These are phyloP conservation scores for Chamaecyparis obtusa DNA, from an alignment of 75 land plant species.

Conservation along the genomic window DNA sequence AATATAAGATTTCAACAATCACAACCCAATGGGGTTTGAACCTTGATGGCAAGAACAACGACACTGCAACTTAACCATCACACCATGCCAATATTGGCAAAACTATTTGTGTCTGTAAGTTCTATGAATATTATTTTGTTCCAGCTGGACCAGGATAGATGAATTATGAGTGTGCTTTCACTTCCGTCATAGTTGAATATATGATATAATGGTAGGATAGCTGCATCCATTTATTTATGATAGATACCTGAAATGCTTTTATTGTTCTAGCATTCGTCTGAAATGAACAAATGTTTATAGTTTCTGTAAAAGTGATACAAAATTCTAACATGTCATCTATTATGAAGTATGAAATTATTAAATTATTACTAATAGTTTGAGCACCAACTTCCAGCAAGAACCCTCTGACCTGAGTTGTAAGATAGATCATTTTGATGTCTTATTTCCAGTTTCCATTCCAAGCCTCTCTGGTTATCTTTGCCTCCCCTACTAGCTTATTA, in stretches of 20 bases:
- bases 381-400: not conserved
- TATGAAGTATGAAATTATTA: not conserved
- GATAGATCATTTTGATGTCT: conserved; percentile 1
- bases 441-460: not conserved
- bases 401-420: not conserved
- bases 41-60: no score
- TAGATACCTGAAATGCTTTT: not conserved
- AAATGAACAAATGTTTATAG: not conserved
- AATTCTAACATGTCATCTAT: not conserved
- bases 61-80: no score
- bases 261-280: not conserved
- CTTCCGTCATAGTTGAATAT: not conserved
- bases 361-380: not conserved
- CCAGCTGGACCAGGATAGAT: not conserved
- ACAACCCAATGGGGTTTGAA: no score
- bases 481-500: not conserved
- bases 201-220: not conserved
- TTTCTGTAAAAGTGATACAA: not conserved
- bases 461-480: not conserved
- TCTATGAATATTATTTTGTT: not conserved
- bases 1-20: no score
- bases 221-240: not conserved
- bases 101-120: no score
- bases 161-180: not conserved
- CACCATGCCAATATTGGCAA: no score